A percentile compares a stretch with the other conserved stretches of the same genome.
Evolutionary conservation across 495 filamentous ascomycete genomes (phyloP).

Genomic region (Penicillium flavigenum): DNA sequence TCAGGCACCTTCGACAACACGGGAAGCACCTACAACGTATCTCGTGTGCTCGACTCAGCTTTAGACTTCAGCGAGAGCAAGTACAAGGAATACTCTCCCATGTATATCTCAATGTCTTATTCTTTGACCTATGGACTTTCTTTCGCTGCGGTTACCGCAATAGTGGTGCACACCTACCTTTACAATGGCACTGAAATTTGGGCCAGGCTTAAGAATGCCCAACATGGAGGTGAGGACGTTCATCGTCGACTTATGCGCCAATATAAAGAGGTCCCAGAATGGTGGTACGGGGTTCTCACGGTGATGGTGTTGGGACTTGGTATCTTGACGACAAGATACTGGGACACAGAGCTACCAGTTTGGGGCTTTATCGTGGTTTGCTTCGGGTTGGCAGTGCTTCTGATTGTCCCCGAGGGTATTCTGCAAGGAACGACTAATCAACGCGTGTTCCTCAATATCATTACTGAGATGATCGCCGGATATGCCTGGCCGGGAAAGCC

Average conservation of each 20-base stretch:
- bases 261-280: constrained; percentile 33
- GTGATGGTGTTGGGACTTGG: constrained; percentile 68
- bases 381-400: constrained; percentile 58
- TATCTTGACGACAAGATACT: constrained; percentile 35
- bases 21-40: constrained; percentile 54
- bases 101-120: constrained; percentile 64
- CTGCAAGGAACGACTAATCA: constrained; percentile 79
- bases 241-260: constrained; percentile 31
- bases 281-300: constrained; percentile 63
- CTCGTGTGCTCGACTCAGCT: constrained; percentile 49
- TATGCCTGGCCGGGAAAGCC: constrained; percentile 73
- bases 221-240: constrained; percentile 50
- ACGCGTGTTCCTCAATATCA: constrained; percentile 62
- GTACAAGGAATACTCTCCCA: constrained; percentile 61
- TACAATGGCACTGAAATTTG: constrained; percentile 59
- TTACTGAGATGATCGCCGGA: constrained; percentile 77
- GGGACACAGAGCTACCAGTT: constrained; percentile 74
- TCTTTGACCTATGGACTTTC: constrained; percentile 61
- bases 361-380: constrained; percentile 72
- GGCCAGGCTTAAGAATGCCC: constrained; percentile 54
- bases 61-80: constrained; percentile 52
- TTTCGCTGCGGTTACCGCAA: constrained; percentile 59
- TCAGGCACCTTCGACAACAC: constrained; percentile 64
- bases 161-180: constrained; percentile 59
- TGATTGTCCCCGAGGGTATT: constrained; percentile 82